phyloP scores from a whole-genome alignment of 164 flowering plant genomes.

The Tetrastigma voinierianum region DNA sequence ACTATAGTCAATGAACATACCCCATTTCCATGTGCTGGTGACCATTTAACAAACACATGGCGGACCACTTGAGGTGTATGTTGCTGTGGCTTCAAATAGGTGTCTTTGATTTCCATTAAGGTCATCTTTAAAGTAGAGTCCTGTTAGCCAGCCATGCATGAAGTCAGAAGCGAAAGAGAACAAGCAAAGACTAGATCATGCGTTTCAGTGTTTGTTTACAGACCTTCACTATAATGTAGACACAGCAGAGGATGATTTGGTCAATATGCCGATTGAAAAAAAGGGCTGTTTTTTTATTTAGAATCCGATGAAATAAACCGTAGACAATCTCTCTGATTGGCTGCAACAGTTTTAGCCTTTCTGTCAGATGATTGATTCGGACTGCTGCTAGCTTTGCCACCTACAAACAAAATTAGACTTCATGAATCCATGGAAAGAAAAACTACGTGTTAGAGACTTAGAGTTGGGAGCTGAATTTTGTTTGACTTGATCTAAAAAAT shows the following conservation, averaged over 20 bases:
- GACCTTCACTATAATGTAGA: constrained; percentile 96
- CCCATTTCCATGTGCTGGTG: constrained; percentile 63
- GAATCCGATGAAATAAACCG: constrained; percentile 76
- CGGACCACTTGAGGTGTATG: constrained; percentile 90
- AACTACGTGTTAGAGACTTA: too few relatives aligned
- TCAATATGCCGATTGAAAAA: constrained; percentile 93
- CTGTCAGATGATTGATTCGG: constrained; percentile 93
- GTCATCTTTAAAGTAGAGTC: constrained; percentile 74
- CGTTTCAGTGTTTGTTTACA: constrained; percentile 15
- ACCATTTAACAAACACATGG: constrained; percentile 77
- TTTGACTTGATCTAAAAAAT: too few relatives aligned
- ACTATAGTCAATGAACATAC: constrained; percentile 35
- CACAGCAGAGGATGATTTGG: constrained; percentile 89
- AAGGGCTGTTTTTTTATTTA: constrained; percentile 63
- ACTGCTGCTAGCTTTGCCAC: constrained; percentile 91
- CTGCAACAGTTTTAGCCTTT: constrained; percentile 75
- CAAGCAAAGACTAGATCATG: background rate
- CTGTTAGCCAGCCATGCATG: constrained; percentile 45
- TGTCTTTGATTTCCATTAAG: constrained; percentile 77
- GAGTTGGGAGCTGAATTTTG: too few relatives aligned
- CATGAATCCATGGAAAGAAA: background rate
- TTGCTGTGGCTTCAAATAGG: constrained; percentile 89
- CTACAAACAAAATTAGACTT: constrained; percentile 30
- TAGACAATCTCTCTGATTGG: constrained; percentile 79
- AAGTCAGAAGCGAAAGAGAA: background rate